A percentile compares a stretch with the other conserved stretches of the same genome.
phyloP scores from a whole-genome alignment of 495 filamentous ascomycete species.

The Penicillium malachiteum region DNA sequence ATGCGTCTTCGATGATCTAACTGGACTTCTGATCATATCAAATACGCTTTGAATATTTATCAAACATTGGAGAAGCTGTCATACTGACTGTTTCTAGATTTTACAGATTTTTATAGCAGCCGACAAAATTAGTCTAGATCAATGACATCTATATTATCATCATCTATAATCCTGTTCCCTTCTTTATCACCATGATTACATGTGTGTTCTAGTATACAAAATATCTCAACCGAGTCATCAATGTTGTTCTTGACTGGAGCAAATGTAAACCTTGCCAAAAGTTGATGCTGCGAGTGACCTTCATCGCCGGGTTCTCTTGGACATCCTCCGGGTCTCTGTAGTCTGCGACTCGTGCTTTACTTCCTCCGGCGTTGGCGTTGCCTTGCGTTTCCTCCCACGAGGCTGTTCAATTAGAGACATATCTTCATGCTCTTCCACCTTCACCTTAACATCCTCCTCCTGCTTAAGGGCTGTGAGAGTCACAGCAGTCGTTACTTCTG shows the following conservation, averaged over 20 bases:
- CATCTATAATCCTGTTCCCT: neutral
- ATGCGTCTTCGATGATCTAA: slow-evolving; percentile 56
- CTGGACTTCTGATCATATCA: slow-evolving; percentile 57
- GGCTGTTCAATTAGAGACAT: slow-evolving; percentile 10
- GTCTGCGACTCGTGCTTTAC: slow-evolving; percentile 30
- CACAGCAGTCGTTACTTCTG: slow-evolving; percentile 26
- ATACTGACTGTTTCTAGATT: slow-evolving; percentile 22
- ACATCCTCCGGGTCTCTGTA: slow-evolving; percentile 35
- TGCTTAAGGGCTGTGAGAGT: slow-evolving; percentile 27
- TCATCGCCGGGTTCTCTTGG: slow-evolving; percentile 35
- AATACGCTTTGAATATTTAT: slow-evolving; percentile 6
- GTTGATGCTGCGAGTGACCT: neutral
- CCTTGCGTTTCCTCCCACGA: slow-evolving; percentile 20
- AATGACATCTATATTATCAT: neutral
- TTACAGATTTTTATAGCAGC: neutral
- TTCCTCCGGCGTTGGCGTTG: slow-evolving; percentile 13
- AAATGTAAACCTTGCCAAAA: no score
- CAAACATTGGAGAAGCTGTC: slow-evolving; percentile 14
- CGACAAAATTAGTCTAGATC: neutral
- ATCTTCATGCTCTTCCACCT: slow-evolving; percentile 24
- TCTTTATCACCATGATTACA: neutral
- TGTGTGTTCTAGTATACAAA: slow-evolving; percentile 2
- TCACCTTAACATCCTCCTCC: slow-evolving; percentile 13
- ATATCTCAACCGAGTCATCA: neutral
- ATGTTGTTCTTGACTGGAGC: no score